A percentile compares a stretch with the other conserved stretches of the same genome.
These are phyloP conservation scores for Saccharomyces hybrid DNA, from an alignment of 1,139 yeast genomes.

Conservation along the genomic window DNA sequence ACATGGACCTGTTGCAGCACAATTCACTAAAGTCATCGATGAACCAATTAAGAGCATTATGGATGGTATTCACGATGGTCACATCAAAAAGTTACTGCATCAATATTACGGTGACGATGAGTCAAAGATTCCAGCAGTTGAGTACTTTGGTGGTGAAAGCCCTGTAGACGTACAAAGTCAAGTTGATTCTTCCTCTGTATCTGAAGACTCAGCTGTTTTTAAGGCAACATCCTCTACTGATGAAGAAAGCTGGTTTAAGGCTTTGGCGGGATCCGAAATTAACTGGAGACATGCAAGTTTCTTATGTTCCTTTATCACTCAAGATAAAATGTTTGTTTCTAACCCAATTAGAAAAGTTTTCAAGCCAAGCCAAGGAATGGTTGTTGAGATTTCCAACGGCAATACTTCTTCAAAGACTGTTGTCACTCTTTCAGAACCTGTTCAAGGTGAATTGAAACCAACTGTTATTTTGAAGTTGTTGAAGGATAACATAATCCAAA, in stretches of 20 bases:
- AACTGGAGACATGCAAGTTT: constrained; percentile 92
- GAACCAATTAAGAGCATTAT: constrained; percentile 89
- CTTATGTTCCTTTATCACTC: constrained; percentile 71
- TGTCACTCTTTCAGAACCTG: constrained; percentile 58
- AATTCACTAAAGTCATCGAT: constrained; percentile 74
- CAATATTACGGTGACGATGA: constrained; percentile 67
- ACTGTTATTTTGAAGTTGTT: constrained; percentile 57
- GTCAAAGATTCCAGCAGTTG: constrained; percentile 73
- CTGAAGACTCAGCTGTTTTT: constrained; percentile 38
- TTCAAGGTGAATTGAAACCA: constrained; percentile 63
- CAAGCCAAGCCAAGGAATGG: constrained; percentile 51
- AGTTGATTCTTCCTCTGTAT: constrained; percentile 23
- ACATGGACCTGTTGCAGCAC: constrained; percentile 98
- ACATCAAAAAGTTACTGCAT: constrained; percentile 57
- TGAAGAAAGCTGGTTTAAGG: constrained; percentile 60
- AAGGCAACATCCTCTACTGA: constrained; percentile 46
- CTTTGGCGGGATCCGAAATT: constrained; percentile 69
- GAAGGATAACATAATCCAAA: constrained; percentile 44
- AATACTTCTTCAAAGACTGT: constrained; percentile 47
- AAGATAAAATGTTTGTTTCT: constrained; percentile 67
- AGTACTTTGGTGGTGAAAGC: constrained; percentile 71
- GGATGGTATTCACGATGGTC: constrained; percentile 87
- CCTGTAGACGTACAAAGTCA: constrained; percentile 38
- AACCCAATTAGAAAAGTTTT: constrained; percentile 78
- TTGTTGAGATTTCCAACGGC: constrained; percentile 54